Evolutionary conservation across 768 basidiomycete species (phyloP), one percentile per base, ranked within the genome.

Genomic region (Punctularia strigosozonata): DNA sequence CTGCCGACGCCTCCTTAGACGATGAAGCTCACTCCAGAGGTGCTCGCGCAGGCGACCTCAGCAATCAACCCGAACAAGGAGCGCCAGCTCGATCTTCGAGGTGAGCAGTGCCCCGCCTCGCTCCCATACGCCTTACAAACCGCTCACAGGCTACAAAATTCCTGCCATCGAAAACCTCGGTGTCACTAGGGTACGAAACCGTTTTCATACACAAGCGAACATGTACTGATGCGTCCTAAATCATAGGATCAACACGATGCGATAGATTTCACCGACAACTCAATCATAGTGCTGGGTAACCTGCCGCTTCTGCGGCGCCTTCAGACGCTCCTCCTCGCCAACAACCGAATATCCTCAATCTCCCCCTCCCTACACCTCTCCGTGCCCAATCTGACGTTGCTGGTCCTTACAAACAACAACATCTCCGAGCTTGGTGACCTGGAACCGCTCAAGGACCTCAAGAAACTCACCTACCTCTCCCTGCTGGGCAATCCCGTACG

Each of bases 161-260:
- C 89, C 90, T 39, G 76, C 84, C 40, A 94, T 94, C 56, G 90
- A 94, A 80, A 94, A 94, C 71, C 71, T 94, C 48, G 90, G 89
- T 69, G 84, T 91, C 46, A 88, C 89, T 58, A 80, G 70, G 70
- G 86, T 79, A 58, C 49, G 75, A 59, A 28, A 41, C 37, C 23
- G 41, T 37, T 33, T 36, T 41, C 23, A 28, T 36, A 51, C 52
- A 32, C 53, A 45, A 31, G 31, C 42, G 46, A 37, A 24, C 39
- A 41, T 39, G 36, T 13, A 25, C 45, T 49, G 25, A 39, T 33
- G 30, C 31, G 25, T 31, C 22, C 12, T 43, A 15, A 28, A 32
- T 37, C 26, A 15, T 28, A 90, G 84, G 90, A 94, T 65, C 84
- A 89, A 62, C 82, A 92, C 54, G 90, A 94, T 71, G 75, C 81